phyloP scores from a whole-genome alignment of 305 asterid species.

The Fraxinus baroniana region DNA sequence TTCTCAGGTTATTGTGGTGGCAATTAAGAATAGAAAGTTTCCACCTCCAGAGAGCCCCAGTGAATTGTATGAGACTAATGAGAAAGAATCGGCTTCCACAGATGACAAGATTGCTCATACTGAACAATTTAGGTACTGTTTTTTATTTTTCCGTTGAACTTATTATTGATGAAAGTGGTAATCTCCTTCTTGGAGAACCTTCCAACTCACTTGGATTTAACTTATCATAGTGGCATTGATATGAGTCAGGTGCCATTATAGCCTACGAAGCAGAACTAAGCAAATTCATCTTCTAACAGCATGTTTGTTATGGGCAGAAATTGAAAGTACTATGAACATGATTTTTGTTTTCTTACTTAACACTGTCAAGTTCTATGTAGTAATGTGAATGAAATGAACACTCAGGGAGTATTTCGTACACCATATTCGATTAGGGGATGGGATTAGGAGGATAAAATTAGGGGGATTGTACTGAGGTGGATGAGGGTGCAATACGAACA shows the following conservation, averaged over 20 bases:
- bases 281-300: neutral
- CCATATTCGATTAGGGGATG: neutral
- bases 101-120: constrained; percentile 38
- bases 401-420: neutral
- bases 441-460: neutral
- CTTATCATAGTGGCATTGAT: neutral
- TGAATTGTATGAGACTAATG: constrained; percentile 43
- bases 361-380: neutral
- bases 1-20: constrained; percentile 44
- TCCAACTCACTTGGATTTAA: neutral
- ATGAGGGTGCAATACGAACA: too few relatives aligned
- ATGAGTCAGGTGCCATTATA: neutral
- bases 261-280: neutral
- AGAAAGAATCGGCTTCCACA: constrained; percentile 31
- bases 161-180: neutral
- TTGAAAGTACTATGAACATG: neutral
- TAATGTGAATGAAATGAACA: neutral
- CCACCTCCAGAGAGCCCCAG: constrained; percentile 34
- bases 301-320: neutral
- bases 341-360: neutral
- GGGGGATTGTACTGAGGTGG: neutral
- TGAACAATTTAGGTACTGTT: constrained; percentile 47
- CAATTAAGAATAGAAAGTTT: constrained; percentile 42
- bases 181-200: neutral
- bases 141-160: neutral